Evolutionary conservation across 495 filamentous ascomycete species (phyloP).

Genomic region (Penicillium silybi): DNA sequence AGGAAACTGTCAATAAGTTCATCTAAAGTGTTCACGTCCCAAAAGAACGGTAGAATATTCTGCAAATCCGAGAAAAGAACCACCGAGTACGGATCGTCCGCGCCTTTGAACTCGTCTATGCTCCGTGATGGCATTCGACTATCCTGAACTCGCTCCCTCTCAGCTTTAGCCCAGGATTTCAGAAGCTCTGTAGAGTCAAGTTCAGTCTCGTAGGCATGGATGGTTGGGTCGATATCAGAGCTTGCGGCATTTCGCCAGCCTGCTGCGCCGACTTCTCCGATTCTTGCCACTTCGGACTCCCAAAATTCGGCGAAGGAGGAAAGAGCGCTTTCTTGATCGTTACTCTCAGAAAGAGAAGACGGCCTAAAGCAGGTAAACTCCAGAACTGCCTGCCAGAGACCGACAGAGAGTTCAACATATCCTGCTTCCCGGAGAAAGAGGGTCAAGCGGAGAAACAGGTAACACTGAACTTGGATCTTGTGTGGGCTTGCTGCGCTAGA

Average conservation of each 20-base stretch:
- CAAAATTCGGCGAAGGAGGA: slow-evolving; percentile 70
- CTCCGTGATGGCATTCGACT: slow-evolving; percentile 62
- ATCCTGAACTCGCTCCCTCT: slow-evolving; percentile 45
- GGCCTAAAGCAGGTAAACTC: slow-evolving; percentile 68
- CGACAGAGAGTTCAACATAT: slow-evolving; percentile 70
- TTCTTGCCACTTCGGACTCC: slow-evolving; percentile 77
- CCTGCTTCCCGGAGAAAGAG: slow-evolving; percentile 75
- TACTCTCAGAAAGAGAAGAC: slow-evolving; percentile 2
- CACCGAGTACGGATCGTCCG: slow-evolving; percentile 75
- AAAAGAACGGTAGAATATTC: slow-evolving; percentile 55
- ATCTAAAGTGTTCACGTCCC: slow-evolving; percentile 22
- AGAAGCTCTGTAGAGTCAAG: slow-evolving; percentile 26
- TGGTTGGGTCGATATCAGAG: not conserved
- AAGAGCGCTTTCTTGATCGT: slow-evolving; percentile 17
- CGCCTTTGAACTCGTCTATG: slow-evolving; percentile 53
- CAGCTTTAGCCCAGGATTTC: slow-evolving; percentile 57
- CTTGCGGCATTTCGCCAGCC: slow-evolving; percentile 58
- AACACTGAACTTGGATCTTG: slow-evolving; percentile 52
- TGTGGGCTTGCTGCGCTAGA: slow-evolving; percentile 18
- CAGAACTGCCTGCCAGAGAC: slow-evolving; percentile 78
- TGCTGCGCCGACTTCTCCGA: slow-evolving; percentile 67
- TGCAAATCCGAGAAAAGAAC: slow-evolving; percentile 75
- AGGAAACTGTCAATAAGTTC: slow-evolving; percentile 64
- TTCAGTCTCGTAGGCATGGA: slow-evolving; percentile 11
- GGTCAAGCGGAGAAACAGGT: slow-evolving; percentile 71